These are phyloP conservation scores for Colletotrichum sansevieriae DNA, from an alignment of 2,329 filamentous ascomycete species.

Conservation along the genomic window DNA sequence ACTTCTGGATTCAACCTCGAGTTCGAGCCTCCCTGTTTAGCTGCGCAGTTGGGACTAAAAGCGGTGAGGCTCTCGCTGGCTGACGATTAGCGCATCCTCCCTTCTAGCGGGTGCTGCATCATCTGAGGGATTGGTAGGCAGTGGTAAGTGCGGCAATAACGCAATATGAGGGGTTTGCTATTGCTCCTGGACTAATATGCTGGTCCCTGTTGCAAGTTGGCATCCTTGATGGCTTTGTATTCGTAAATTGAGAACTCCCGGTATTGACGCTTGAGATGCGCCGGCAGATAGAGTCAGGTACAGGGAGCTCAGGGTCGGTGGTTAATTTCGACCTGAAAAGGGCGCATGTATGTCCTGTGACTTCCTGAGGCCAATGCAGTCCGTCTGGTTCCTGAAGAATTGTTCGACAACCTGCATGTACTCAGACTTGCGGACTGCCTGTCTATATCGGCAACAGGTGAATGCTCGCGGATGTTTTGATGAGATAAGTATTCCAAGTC, in stretches of 20 bases:
- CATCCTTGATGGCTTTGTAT: slow-evolving; percentile 20
- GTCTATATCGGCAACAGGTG: not conserved
- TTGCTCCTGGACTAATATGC: slow-evolving; percentile 33
- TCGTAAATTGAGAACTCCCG: slow-evolving; percentile 4
- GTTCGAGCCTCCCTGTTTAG: slow-evolving; percentile 15
- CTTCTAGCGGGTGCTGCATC: slow-evolving; percentile 22
- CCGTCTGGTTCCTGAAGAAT: slow-evolving; percentile 21
- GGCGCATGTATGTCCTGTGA: slow-evolving; percentile 20
- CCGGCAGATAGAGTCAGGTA: not conserved
- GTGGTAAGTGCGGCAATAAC: slow-evolving; percentile 27
- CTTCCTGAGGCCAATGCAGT: not conserved
- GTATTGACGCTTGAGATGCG: slow-evolving; percentile 4
- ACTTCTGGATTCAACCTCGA: slow-evolving; percentile 11
- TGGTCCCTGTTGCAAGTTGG: slow-evolving; percentile 25
- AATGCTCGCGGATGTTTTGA: not conserved
- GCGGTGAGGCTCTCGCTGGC: slow-evolving; percentile 39
- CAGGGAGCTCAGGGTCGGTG: slow-evolving; percentile 1
- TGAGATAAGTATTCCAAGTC: not conserved
- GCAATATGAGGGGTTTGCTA: slow-evolving; percentile 14
- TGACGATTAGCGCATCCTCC: slow-evolving; percentile 34
- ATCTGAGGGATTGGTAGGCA: slow-evolving; percentile 34
- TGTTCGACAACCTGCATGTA: slow-evolving; percentile 25
- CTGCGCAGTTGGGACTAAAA: slow-evolving; percentile 31
- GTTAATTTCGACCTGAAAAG: slow-evolving; percentile 12
- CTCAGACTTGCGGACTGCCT: not conserved